Evolutionary conservation across 192 early-diverging fungal species (phyloP).

Genomic region (Glomus cerebriforme): DNA sequence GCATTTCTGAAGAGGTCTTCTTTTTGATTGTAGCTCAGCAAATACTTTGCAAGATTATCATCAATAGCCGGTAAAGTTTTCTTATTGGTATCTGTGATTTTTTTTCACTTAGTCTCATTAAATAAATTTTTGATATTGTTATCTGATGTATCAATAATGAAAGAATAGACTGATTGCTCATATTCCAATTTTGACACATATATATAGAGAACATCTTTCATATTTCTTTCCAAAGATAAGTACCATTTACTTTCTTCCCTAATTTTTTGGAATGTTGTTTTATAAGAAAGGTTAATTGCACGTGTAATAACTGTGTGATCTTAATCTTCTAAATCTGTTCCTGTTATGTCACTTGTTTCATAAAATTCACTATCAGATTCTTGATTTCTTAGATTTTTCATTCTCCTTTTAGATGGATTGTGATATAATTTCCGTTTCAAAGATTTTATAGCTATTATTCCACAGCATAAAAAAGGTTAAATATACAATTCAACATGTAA

Average conservation of each 20-base stretch:
- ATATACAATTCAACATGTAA: slow-evolving; percentile 5
- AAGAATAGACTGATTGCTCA: slow-evolving; percentile 19
- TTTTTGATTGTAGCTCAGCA: neutral
- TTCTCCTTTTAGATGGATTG: too few relatives aligned
- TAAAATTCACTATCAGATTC: too few relatives aligned
- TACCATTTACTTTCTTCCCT: slow-evolving; percentile 22
- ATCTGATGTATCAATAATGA: slow-evolving; percentile 20
- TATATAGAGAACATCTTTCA: slow-evolving; percentile 21
- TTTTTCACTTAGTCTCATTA: neutral
- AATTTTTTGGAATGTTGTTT: too few relatives aligned
- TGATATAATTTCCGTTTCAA: too few relatives aligned
- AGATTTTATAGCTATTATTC: slow-evolving; percentile 12
- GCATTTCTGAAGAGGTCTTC: too few relatives aligned
- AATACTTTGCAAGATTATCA: neutral
- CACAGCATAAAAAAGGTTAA: slow-evolving; percentile 3
- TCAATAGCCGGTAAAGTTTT: slow-evolving; percentile 2
- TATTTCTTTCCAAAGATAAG: slow-evolving; percentile 1
- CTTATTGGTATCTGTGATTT: neutral
- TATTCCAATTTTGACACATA: slow-evolving; percentile 8
- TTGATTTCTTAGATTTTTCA: too few relatives aligned
- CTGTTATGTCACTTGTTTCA: too few relatives aligned
- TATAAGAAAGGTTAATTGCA: too few relatives aligned
- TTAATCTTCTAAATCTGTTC: too few relatives aligned
- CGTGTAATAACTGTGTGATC: too few relatives aligned
- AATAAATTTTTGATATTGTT: slow-evolving; percentile 17